Base-by-base conservation (phyloP, 164 flowering plant genomes). In the Umbilicus rupestris region DNA sequence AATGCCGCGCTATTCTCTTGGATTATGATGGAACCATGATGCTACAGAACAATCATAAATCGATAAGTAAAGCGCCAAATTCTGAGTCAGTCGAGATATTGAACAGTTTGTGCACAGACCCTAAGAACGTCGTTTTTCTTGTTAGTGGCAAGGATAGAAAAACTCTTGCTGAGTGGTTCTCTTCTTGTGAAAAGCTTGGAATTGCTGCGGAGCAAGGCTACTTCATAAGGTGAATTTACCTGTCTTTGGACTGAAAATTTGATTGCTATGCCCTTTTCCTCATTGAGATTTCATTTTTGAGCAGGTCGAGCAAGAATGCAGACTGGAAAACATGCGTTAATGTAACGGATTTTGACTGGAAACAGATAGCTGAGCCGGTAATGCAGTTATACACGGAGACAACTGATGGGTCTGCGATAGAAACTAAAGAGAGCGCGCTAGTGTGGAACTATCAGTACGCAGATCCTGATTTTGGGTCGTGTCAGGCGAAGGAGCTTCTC, bases 401-500 rank as follows among this genome's bases (percentile, higher is more conserved):
- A 50, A 80, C 84, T 28, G 84, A 80, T 68, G 84, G 84, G 19
- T 80, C 84, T 42, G 46, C 71, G 24, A 80, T 80, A 50, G 84
- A 80, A 65, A 63, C 74, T 50, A 80, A 78, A 71, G 82, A 80
- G 70, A 80, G 78, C 63, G 78, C 84, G 52, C 76, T 80, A 42
- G 78, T 78, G 26, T 80, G 84, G 82, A 73, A 78, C 64, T 78
- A 76, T 66, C 74, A 72, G 72, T 69, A 71, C 30, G 84, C 84
- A 15, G 84, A 80, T 71, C 81, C 74, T 1, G 85, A 80, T 71
- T 81, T 83, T 58, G 83, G 85, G 26, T 78, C 76, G 1, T 83
- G 83, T 66, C 85, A 81, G 68, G 84, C 87, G 44, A 83, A 81
- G 73, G 87, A 83, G 74, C 87, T 81, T 75, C 66, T 79, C 1